Evolutionary conservation across 192 early-diverging fungal genomes (phyloP).

Genomic region (Backusella liffmaniae): DNA sequence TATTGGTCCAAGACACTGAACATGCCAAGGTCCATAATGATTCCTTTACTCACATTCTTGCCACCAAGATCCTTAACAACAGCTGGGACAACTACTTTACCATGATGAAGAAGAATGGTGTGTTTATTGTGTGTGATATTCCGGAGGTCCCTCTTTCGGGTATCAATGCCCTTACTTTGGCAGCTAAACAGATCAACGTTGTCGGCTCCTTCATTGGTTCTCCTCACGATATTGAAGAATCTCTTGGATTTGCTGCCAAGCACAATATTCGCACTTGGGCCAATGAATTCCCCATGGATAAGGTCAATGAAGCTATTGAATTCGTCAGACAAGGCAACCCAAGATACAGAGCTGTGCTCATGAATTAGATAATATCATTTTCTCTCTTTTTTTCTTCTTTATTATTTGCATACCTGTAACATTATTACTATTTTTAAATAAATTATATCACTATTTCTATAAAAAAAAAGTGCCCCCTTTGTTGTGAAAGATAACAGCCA

Average conservation of each 20-base stretch:
- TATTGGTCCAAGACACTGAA: slow-evolving; percentile 4
- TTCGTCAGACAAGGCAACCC: slow-evolving; percentile 57
- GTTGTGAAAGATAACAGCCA: neutral
- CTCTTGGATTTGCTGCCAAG: slow-evolving; percentile 64
- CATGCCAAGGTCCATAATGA: neutral
- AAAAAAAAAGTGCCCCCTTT: neutral
- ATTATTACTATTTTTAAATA: neutral
- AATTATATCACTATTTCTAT: neutral
- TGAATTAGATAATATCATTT: slow-evolving; percentile 41
- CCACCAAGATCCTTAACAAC: neutral
- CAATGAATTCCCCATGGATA: slow-evolving; percentile 60
- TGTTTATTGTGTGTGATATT: slow-evolving; percentile 10
- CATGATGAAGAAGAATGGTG: slow-evolving; percentile 2
- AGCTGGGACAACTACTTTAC: slow-evolving; percentile 5
- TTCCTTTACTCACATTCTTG: slow-evolving; percentile 4
- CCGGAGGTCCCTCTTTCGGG: slow-evolving; percentile 37
- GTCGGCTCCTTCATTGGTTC: slow-evolving; percentile 70
- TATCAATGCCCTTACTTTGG: slow-evolving; percentile 41
- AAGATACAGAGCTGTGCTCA: slow-evolving; percentile 68
- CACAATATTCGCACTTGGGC: slow-evolving; percentile 60
- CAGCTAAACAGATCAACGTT: slow-evolving; percentile 45
- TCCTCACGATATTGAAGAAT: slow-evolving; percentile 53
- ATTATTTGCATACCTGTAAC: neutral
- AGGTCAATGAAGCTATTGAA: slow-evolving; percentile 63
- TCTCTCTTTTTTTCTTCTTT: neutral